Evolutionary conservation across 1,284 basidiomycete species (phyloP), one percentile per base, ranked within the genome.

Genomic region (Fistulinella cinereoalba): DNA sequence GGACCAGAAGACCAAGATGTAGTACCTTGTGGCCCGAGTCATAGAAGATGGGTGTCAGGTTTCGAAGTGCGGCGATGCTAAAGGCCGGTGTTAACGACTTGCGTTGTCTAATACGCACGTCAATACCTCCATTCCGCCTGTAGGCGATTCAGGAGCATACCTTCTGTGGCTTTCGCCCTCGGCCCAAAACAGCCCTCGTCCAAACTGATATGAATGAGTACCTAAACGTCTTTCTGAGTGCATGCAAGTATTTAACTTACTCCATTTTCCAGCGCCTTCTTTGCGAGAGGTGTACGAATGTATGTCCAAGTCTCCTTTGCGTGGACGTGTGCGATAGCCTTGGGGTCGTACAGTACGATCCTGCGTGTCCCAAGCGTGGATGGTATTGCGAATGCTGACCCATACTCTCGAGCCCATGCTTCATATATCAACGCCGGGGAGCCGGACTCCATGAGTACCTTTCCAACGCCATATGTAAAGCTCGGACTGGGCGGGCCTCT

Each of bases 321-420:
- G n/a, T n/a, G n/a, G n/a, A n/a, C n/a, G n/a, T n/a, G n/a, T n/a
- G n/a, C n/a, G n/a, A n/a, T n/a, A n/a, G n/a, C n/a, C n/a, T n/a
- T n/a, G n/a, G n/a, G 37, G 75, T 66, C 1, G 79, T 79, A 56
- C 74, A 77, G 1, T 77, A 72, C 4, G 51, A 80, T 59, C 28
- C 60, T 61, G 7, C 55, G 65, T 0, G 54, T 55, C 2, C 77
- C 76, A 21, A 81, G 57, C 0, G 64, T 59, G 2, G 62, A 63
- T 3, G 76, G 73, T 19, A 77, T 55, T 31, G 27, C 15, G 13
- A 11, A 28, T 13, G 13, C 27, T 13, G 27, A 13, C 9, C 27
- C 27, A 28, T 28, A 28, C 27, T 49, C 46, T 10, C 36, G 37
- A 0, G 43, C 54, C 54, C 53, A 57, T 2, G 28, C 41, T 47